Evolutionary conservation across 2,329 filamentous ascomycete genomes (phyloP).

Genomic region (Albifimbria verrucaria): DNA sequence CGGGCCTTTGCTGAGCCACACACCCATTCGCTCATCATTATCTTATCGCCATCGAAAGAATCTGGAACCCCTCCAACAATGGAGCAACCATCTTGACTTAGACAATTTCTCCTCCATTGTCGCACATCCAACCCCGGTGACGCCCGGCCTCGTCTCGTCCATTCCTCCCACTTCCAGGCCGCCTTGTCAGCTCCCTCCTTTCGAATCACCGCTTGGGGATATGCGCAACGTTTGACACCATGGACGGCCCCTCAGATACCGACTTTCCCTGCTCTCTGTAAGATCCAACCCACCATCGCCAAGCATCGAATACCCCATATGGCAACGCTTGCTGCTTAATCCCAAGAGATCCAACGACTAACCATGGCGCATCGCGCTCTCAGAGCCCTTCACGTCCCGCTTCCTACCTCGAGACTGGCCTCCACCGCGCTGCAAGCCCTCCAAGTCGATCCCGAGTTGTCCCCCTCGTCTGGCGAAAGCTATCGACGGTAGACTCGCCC

Average conservation of each 20-base stretch:
- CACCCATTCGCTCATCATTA: no score
- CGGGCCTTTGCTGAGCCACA: neutral
- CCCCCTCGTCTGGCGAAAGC: conserved; percentile 73
- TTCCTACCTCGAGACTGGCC: conserved; percentile 77
- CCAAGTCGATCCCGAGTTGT: conserved; percentile 85
- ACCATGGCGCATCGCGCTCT: neutral
- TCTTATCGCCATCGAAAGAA: no score
- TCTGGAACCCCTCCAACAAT: neutral
- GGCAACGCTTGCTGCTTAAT: no score
- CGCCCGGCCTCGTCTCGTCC: neutral
- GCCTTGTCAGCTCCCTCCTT: neutral
- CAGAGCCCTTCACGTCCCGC: conserved; percentile 74
- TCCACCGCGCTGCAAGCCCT: conserved; percentile 71
- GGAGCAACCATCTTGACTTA: neutral
- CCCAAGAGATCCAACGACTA: no score
- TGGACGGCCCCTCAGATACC: conserved; percentile 38
- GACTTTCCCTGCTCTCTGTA: conserved; percentile 64
- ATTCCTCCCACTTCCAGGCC: neutral
- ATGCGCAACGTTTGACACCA: conserved; percentile 21
- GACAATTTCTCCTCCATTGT: neutral
- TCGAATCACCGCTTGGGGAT: no score
- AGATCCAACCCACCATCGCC: conserved; percentile 26
- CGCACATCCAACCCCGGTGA: neutral
- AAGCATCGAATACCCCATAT: no score
- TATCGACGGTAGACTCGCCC: conserved; percentile 50